These are phyloP conservation scores for Gossypium aridum DNA, from an alignment of 441 rosid genomes.

Conservation along the genomic window DNA sequence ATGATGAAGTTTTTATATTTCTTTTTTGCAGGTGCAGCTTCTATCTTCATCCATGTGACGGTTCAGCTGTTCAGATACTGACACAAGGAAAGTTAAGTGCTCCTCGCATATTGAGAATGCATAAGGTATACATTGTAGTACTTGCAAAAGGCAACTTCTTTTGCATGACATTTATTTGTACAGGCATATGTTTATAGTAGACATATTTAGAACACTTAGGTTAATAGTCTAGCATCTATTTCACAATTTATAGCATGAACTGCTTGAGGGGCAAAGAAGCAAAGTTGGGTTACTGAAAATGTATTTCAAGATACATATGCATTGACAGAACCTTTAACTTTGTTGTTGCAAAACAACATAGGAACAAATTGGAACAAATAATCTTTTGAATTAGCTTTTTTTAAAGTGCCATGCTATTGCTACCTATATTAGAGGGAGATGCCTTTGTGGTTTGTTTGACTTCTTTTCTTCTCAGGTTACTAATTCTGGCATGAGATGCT, in stretches of 20 bases:
- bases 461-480: neutral
- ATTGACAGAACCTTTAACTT: neutral
- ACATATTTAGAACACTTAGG: neutral
- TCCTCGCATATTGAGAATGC: slow-evolving; percentile 94
- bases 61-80: slow-evolving; percentile 70
- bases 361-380: neutral
- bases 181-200: neutral
- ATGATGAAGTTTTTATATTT: slow-evolving; percentile 6
- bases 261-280: neutral
- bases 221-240: neutral
- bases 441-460: neutral
- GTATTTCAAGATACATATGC: neutral
- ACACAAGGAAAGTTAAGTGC: slow-evolving; percentile 99
- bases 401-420: neutral
- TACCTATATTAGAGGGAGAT: neutral
- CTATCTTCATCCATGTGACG: slow-evolving; percentile 93
- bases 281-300: neutral
- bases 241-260: neutral
- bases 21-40: slow-evolving; percentile 82
- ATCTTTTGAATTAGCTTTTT: neutral
- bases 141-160: slow-evolving; percentile 1
- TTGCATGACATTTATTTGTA: slow-evolving; percentile 1
- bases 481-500: neutral
- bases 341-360: neutral
- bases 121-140: slow-evolving; percentile 50